These are phyloP conservation scores for Ophiobolus disseminans DNA, from an alignment of 2,329 filamentous ascomycete genomes.

Conservation along the genomic window DNA sequence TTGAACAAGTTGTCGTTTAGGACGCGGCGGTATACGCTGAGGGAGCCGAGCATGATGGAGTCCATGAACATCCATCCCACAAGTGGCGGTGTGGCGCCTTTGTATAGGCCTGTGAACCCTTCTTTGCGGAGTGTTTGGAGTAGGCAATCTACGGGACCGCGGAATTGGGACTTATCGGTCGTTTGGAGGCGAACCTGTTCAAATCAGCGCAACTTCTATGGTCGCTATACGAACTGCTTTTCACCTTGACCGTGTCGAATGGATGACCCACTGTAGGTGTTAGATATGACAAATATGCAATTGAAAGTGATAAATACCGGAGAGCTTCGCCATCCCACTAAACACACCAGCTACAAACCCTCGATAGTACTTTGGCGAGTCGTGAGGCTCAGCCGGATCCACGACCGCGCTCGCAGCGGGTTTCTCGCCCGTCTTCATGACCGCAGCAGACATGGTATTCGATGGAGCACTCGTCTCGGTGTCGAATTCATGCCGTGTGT, in stretches of 20 bases:
- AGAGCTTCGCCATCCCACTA: slow-evolving; percentile 88
- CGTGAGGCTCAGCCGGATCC: slow-evolving; percentile 33
- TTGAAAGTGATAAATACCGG: slow-evolving; percentile 63
- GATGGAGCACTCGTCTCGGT: slow-evolving; percentile 9
- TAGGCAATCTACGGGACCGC: slow-evolving; percentile 84
- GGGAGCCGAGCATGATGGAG: slow-evolving; percentile 84
- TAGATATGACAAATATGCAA: background rate
- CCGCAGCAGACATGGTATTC: slow-evolving; percentile 45
- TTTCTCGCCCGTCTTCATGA: slow-evolving; percentile 39
- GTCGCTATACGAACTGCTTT: too few species aligned
- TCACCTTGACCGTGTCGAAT: slow-evolving; percentile 97
- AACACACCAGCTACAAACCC: slow-evolving; percentile 98
- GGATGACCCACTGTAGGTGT: slow-evolving; percentile 63
- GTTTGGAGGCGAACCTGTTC: slow-evolving; percentile 96
- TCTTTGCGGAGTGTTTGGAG: slow-evolving; percentile 85
- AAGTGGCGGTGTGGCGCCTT: slow-evolving; percentile 88
- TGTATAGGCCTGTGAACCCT: slow-evolving; percentile 86
- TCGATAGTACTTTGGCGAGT: slow-evolving; percentile 71
- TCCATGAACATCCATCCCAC: slow-evolving; percentile 99
- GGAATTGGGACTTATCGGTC: slow-evolving; percentile 76
- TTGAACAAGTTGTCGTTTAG: slow-evolving; percentile 82
- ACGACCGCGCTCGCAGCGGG: slow-evolving; percentile 34
- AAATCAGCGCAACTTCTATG: too few species aligned
- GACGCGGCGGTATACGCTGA: slow-evolving; percentile 87
- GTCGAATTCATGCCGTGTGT: slow-evolving; percentile 33